Conservation (phyloP, 2,329 filamentous ascomycete species). For the Paraconiothyrium sp. region DNA sequence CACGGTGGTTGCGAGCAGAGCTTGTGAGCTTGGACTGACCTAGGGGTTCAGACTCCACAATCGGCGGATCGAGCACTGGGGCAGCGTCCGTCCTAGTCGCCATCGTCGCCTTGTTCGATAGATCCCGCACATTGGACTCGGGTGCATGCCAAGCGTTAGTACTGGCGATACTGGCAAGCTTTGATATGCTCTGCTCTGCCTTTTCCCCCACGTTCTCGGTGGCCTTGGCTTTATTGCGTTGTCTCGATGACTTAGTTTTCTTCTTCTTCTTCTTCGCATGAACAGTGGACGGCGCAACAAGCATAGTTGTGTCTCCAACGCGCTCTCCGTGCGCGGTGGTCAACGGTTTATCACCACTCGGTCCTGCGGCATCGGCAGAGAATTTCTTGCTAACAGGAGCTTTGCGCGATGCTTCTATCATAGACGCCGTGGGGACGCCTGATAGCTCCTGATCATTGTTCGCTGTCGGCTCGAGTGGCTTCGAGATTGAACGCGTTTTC, state of each 20-base stretch:
- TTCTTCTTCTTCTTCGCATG: neutral
- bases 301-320: neutral
- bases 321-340: neutral
- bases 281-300: neutral
- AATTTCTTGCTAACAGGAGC: neutral
- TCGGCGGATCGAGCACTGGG: neutral
- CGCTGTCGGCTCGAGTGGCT: neutral
- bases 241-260: neutral
- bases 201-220: neutral
- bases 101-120: neutral
- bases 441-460: neutral
- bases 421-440: neutral
- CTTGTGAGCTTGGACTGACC: neutral
- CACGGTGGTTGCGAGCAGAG: neutral
- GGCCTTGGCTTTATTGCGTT: neutral
- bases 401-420: neutral
- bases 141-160: neutral
- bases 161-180: neutral
- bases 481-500: neutral
- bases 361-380: neutral
- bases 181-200: neutral
- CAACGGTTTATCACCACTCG: neutral
- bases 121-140: neutral
- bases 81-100: neutral
- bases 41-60: neutral